These are phyloP conservation scores for Cornus controversa DNA, from an alignment of 148 eudicot genomes.

Conservation along the genomic window DNA sequence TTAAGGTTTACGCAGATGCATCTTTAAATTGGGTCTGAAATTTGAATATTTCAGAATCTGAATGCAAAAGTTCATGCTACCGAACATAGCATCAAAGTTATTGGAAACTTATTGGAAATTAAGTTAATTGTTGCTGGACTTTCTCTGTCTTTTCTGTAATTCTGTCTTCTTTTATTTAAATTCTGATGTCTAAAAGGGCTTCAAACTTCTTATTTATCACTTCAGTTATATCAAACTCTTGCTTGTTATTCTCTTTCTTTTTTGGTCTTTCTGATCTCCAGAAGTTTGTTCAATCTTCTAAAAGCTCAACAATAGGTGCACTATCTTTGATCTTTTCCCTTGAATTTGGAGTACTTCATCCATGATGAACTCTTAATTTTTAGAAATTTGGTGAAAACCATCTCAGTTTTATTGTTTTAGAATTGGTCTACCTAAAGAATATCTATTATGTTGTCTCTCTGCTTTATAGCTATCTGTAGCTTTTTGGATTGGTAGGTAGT, in stretches of 20 bases:
- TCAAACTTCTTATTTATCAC: too few relatives aligned
- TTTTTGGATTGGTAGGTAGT: background rate
- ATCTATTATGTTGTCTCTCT: background rate
- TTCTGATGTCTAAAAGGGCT: background rate
- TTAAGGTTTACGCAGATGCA: background rate
- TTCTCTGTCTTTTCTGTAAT: too few relatives aligned
- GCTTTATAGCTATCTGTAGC: background rate
- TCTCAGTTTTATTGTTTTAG: background rate
- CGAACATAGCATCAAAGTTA: too few relatives aligned
- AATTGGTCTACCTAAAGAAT: background rate
- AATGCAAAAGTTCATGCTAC: too few relatives aligned
- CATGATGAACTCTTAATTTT: background rate
- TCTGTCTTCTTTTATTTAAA: background rate
- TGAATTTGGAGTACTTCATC: background rate
- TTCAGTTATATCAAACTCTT: too few relatives aligned
- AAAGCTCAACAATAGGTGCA: background rate
- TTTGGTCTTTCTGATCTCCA: too few relatives aligned
- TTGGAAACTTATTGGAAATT: too few relatives aligned
- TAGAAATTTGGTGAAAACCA: background rate
- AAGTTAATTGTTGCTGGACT: too few relatives aligned
- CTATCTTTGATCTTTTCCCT: background rate
- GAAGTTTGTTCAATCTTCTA: too few relatives aligned
- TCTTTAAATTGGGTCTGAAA: too few relatives aligned
- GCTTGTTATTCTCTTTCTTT: too few relatives aligned
- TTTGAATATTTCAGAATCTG: too few relatives aligned